Percentiles rank a stretch among this genome's conserved stretches.
phyloP scores from a whole-genome alignment of 1,139 yeast genomes.

The Yamadazyma mexicana region DNA sequence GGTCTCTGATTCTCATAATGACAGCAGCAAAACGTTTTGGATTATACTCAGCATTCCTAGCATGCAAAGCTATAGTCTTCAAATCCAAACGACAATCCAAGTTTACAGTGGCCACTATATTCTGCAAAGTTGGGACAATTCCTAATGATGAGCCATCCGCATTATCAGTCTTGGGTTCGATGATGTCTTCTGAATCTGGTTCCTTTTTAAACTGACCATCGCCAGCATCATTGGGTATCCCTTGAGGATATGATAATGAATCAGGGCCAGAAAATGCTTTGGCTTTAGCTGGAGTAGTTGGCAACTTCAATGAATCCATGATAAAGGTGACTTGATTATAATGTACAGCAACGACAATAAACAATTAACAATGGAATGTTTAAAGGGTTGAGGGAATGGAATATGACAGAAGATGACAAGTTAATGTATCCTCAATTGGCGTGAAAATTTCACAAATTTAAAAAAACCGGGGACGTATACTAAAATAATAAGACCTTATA shows the following conservation, averaged over 20 bases:
- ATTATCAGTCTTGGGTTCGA: conserved; percentile 48
- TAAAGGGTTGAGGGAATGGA: background rate
- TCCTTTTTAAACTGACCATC: conserved; percentile 26
- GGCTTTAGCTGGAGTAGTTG: conserved; percentile 81
- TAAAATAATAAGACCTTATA: conserved; percentile 3
- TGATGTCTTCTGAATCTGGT: conserved; percentile 26
- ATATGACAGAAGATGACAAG: conserved; percentile 29
- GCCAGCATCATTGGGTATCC: conserved; percentile 30
- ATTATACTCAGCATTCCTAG: conserved; percentile 98
- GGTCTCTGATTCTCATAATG: conserved; percentile 98
- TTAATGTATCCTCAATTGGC: conserved; percentile 42
- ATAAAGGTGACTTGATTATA: conserved; percentile 3
- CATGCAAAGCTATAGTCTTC: conserved; percentile 96
- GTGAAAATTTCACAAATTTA: background rate
- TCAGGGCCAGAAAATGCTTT: conserved; percentile 71
- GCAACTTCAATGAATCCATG: conserved; percentile 76
- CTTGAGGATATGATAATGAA: conserved; percentile 62
- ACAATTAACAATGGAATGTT: background rate
- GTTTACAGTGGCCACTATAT: conserved; percentile 97
- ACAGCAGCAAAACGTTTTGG: conserved; percentile 99
- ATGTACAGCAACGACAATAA: background rate
- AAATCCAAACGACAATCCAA: conserved; percentile 93
- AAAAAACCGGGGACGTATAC: background rate
- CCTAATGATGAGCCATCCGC: conserved; percentile 82
- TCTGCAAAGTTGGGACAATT: conserved; percentile 92